Evolutionary conservation across 2,329 filamentous ascomycete species (phyloP), one percentile per base, ranked within the genome.

Genomic region (Sporothrix phasma): DNA sequence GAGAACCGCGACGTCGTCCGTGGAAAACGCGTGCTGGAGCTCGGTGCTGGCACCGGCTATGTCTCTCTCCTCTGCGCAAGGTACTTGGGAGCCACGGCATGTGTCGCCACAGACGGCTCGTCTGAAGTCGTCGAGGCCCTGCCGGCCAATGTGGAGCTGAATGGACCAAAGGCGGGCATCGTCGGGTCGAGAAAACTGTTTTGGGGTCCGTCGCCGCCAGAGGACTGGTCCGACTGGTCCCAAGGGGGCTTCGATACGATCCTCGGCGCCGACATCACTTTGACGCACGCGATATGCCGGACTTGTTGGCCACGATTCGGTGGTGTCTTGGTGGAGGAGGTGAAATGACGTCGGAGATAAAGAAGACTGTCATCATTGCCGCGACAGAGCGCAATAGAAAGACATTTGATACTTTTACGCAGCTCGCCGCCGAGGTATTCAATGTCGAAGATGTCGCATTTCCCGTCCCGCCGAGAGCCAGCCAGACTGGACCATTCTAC

Each of bases 251-350:
- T 84, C 51, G 87, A 92, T 72, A 74, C 90, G 4, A 81, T 92
- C 2, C 74, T 93, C 31, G 90, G 88, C 3, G 88, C 89, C 39
- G 89, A 93, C 72, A 83, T 93, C 74, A 92, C 88, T 93, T 92
- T 73, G 88, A 93, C 71, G 79, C 78, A 66, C 77, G 77, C 41
- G 80, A 84, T 47, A 85, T 89, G 59, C 83, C 85, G 0, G 77
- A 83, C 1, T 77, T 93, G 26, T 79, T 89, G 2, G 80, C 79
- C 3, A 91, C 88, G 3, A 59, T 68, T 0, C 59, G 45, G 1
- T 60, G 45, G 31, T 64, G 43, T 13, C 82, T 88, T 3, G 17
- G 77, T 1, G 71, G 85, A 62, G 83, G 84, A 67, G 81, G 84
- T 2, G 70, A 71, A 0, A 76, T 85, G 15, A 76, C 85, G 15